phyloP scores from a whole-genome alignment of 116 monocot species.

The Trichopus zeylanicus region DNA sequence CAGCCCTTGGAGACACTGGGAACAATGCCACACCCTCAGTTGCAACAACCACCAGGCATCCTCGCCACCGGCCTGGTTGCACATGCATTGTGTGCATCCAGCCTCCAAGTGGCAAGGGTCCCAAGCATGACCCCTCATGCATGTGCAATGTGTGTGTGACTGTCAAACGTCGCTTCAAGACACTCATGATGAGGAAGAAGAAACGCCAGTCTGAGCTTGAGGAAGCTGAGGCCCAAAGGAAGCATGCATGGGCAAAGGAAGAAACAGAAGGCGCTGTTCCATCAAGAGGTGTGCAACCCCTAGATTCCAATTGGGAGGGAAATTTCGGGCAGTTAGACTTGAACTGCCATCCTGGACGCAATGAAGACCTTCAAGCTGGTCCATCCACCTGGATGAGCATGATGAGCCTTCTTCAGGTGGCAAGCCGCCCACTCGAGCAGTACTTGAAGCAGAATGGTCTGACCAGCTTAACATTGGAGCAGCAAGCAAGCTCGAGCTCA shows the following conservation, averaged over 20 bases:
- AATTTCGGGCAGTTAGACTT: slow-evolving; percentile 52
- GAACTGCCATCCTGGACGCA: slow-evolving; percentile 49
- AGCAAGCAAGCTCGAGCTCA: slow-evolving; percentile 40
- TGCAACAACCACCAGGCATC: slow-evolving; percentile 68
- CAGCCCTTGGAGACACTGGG: slow-evolving; percentile 29
- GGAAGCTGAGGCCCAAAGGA: slow-evolving; percentile 58
- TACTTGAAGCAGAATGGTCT: slow-evolving; percentile 80
- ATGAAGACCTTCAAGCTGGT: slow-evolving; percentile 9
- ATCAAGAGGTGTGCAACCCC: slow-evolving; percentile 5
- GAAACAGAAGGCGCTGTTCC: slow-evolving; percentile 30
- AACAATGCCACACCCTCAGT: slow-evolving; percentile 31
- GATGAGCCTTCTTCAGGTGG: slow-evolving; percentile 67
- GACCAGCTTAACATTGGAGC: slow-evolving; percentile 40
- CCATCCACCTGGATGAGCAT: slow-evolving; percentile 31
- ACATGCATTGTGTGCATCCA: slow-evolving; percentile 96
- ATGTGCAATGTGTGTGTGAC: slow-evolving; percentile 90
- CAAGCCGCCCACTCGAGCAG: slow-evolving; percentile 48
- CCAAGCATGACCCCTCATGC: slow-evolving; percentile 71
- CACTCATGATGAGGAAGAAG: slow-evolving; percentile 85
- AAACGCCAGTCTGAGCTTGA: slow-evolving; percentile 67
- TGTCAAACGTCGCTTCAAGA: slow-evolving; percentile 79
- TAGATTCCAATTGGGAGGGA: slow-evolving; percentile 14
- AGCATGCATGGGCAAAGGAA: slow-evolving; percentile 26
- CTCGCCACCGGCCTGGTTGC: slow-evolving; percentile 86
- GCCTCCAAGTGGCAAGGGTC: slow-evolving; percentile 92